phyloP scores from a whole-genome alignment of 2,329 filamentous ascomycete species.

The Thelonectria olida region DNA sequence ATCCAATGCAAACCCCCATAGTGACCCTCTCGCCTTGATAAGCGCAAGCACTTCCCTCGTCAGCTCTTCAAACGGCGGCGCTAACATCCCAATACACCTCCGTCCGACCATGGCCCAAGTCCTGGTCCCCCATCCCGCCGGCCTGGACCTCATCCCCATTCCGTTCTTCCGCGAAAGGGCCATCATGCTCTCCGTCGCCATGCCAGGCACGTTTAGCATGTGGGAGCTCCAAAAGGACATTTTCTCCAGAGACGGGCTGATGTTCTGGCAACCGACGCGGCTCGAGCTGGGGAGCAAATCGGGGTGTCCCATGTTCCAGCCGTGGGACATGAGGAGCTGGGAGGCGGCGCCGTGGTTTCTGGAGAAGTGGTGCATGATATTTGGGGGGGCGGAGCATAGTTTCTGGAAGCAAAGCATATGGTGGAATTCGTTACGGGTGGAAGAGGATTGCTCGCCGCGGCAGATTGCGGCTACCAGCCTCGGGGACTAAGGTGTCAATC shows the following conservation, averaged over 20 bases:
- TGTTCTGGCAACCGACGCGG: slow-evolving; percentile 23
- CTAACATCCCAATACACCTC: slow-evolving; percentile 28
- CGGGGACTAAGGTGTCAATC: too few relatives aligned
- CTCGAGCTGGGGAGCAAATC: not conserved
- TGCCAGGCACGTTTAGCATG: slow-evolving; percentile 31
- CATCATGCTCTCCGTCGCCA: slow-evolving; percentile 36
- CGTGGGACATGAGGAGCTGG: slow-evolving; percentile 42
- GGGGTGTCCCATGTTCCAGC: slow-evolving; percentile 21
- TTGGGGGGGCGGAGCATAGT: slow-evolving; percentile 29
- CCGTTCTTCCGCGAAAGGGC: slow-evolving; percentile 37
- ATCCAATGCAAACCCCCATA: slow-evolving; percentile 11
- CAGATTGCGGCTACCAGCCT: too few relatives aligned
- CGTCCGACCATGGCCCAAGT: slow-evolving; percentile 39
- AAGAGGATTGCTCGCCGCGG: too few relatives aligned
- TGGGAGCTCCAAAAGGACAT: slow-evolving; percentile 42
- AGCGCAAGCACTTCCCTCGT: not conserved
- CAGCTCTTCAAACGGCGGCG: not conserved
- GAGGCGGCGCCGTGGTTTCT: slow-evolving; percentile 42
- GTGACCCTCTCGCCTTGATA: slow-evolving; percentile 16
- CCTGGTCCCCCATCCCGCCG: slow-evolving; percentile 38
- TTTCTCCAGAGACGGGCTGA: slow-evolving; percentile 31
- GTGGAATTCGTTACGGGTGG: slow-evolving; percentile 26
- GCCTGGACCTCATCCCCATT: slow-evolving; percentile 39
- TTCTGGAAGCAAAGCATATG: slow-evolving; percentile 34
- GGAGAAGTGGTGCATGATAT: slow-evolving; percentile 36